Evolutionary conservation across 257 asterid genomes (phyloP), one percentile per base, ranked within the genome.

Genomic region (Rubia yunnanensis): DNA sequence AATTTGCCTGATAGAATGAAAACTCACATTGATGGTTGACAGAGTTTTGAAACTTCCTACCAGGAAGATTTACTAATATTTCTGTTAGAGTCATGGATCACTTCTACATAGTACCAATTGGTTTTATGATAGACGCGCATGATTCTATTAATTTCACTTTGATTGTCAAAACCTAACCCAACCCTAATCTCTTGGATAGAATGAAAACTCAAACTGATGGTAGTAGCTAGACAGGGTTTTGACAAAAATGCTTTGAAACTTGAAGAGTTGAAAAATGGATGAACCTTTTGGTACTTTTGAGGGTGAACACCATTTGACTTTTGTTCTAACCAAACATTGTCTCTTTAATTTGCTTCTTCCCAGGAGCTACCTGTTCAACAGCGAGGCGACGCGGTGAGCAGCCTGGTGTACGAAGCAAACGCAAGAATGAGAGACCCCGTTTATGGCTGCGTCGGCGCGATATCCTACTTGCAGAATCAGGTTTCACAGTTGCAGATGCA

Each of bases 351-450:
- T 5, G 38, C 41, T 31, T 39, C 17, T 58, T 58, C 56, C 27
- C 73, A 91, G 97, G 97, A 91, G 65, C 86, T 91, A 4, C 95
- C 96, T 3, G 69, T 83, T 61, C 92, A 91, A 7, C 91, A 88
- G 30, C 70, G 97, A 61, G 83, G 72, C 49, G 96, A 91, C 68
- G 97, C 97, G 26, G 95, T 88, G 46, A 86, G 88, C 80, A 91
- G 97, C 70, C 76, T 91, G 73, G 97, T 91, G 0, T 91, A 88
- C 44, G 96, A 91, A 69, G 96, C 97, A 14, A 88, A 86, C 31
- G 96, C 97, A 10, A 77, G 97, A 66, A 78, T 86, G 85, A 73
- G 95, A 73, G 97, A 91, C 54, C 97, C 97, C 0, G 96, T 88
- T 0, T 86, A 91, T 26, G 97, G 97, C 3, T 91, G 97, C 72